These are phyloP conservation scores for Termitomyces sp. DNA, from an alignment of 768 basidiomycete genomes.

Conservation along the genomic window DNA sequence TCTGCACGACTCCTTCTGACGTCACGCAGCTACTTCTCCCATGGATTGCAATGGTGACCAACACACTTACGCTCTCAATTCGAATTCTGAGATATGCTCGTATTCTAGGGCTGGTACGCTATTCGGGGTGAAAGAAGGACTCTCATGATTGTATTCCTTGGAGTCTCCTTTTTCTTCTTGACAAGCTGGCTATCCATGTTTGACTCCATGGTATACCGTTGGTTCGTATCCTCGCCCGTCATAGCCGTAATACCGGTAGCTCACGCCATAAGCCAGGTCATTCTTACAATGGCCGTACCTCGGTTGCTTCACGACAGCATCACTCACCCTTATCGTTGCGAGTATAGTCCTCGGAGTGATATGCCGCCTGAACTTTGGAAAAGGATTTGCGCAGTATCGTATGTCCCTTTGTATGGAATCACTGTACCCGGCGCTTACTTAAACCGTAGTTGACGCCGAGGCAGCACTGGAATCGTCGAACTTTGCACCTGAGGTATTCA, in stretches of 20 bases:
- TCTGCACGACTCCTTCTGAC: not conserved
- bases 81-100: not conserved
- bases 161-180: slow-evolving; percentile 31
- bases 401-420: slow-evolving; percentile 18
- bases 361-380: slow-evolving; percentile 48
- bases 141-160: slow-evolving; percentile 39
- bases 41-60: slow-evolving; percentile 45
- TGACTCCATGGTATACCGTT: slow-evolving; percentile 39
- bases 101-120: slow-evolving; percentile 46
- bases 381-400: slow-evolving; percentile 55
- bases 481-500: slow-evolving; percentile 35
- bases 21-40: slow-evolving; percentile 31
- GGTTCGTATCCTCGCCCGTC: slow-evolving; percentile 22
- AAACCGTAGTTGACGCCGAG: slow-evolving; percentile 32
- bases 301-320: slow-evolving; percentile 37
- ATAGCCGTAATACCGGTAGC: not conserved
- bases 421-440: not conserved
- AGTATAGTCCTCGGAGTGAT: slow-evolving; percentile 41
- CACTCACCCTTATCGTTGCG: slow-evolving; percentile 36
- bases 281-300: slow-evolving; percentile 46
- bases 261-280: slow-evolving; percentile 27
- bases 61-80: not conserved
- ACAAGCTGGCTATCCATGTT: slow-evolving; percentile 40
- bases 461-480: slow-evolving; percentile 30
- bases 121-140: slow-evolving; percentile 40